phyloP scores from a whole-genome alignment of 306 rosid genomes.

The Sicyos baderoa region DNA sequence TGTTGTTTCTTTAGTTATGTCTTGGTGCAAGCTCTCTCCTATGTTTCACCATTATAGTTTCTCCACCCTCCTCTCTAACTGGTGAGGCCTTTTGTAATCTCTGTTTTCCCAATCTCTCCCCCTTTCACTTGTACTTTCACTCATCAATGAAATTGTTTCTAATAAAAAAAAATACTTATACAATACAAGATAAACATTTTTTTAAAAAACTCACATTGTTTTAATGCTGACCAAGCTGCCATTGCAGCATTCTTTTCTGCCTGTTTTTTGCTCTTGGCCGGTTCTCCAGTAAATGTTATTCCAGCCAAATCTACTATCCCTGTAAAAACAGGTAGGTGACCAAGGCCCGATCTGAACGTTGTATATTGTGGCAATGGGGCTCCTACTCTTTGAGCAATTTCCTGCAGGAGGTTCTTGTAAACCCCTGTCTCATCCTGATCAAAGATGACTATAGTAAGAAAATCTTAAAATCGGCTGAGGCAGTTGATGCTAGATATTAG shows the following conservation, averaged over 20 bases:
- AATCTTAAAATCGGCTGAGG: not conserved
- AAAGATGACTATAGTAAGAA: not conserved
- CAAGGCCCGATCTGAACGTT: slow-evolving; percentile 88
- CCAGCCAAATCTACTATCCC: slow-evolving; percentile 93
- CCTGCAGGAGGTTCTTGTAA: slow-evolving; percentile 94
- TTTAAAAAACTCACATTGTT: slow-evolving; percentile 56
- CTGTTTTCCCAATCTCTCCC: no score
- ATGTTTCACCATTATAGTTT: no score
- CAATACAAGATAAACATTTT: slow-evolving; percentile 23
- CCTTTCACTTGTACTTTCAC: no score
- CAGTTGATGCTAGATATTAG: not conserved
- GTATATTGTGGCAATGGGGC: slow-evolving; percentile 95
- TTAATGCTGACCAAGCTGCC: slow-evolving; percentile 98
- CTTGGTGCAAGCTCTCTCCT: no score
- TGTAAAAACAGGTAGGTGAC: slow-evolving; percentile 92
- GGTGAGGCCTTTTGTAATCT: no score
- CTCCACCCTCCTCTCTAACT: no score
- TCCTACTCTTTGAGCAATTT: slow-evolving; percentile 94
- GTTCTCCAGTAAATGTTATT: slow-evolving; percentile 84
- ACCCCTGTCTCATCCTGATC: slow-evolving; percentile 94
- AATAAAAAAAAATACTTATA: no score
- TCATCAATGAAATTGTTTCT: no score
- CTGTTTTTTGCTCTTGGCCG: slow-evolving; percentile 95
- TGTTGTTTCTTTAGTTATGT: no score
- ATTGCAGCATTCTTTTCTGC: slow-evolving; percentile 99